Conservation (phyloP, 2,329 filamentous ascomycete genomes). For the Sclerotinia spermophila region DNA sequence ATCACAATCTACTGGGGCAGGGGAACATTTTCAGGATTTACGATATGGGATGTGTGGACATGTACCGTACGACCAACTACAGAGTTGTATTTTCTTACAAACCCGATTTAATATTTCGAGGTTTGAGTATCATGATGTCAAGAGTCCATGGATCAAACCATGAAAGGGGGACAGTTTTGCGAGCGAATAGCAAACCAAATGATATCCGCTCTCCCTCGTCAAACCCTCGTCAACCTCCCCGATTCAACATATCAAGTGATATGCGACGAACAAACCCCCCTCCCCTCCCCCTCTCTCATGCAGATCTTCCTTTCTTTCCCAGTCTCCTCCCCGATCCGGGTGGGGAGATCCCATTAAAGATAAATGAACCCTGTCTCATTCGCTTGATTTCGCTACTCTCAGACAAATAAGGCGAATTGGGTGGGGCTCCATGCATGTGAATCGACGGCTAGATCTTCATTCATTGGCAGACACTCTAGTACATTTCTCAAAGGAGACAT, state of each 20-base stretch:
- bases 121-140: conserved; percentile 2
- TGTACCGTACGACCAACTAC: not conserved
- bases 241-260: conserved; percentile 2
- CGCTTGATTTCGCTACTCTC: conserved; percentile 17
- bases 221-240: not conserved
- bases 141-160: not conserved
- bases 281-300: not conserved
- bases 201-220: not conserved
- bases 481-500: conserved; percentile 10
- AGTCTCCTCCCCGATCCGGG: conserved; percentile 7
- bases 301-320: conserved; percentile 4
- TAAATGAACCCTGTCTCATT: conserved; percentile 5
- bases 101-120: not conserved
- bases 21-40: not conserved
- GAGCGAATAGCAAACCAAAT: not conserved
- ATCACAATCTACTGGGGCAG: not conserved
- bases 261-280: not conserved
- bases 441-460: conserved; percentile 14
- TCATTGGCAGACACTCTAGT: conserved; percentile 3
- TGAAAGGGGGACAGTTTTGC: not conserved
- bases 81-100: not conserved
- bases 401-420: conserved; percentile 13
- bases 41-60: conserved; percentile 2
- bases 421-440: not conserved
- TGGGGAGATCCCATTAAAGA: conserved; percentile 10